These are phyloP conservation scores for Collybia mongolica DNA, from an alignment of 768 basidiomycete genomes.

Conservation along the genomic window DNA sequence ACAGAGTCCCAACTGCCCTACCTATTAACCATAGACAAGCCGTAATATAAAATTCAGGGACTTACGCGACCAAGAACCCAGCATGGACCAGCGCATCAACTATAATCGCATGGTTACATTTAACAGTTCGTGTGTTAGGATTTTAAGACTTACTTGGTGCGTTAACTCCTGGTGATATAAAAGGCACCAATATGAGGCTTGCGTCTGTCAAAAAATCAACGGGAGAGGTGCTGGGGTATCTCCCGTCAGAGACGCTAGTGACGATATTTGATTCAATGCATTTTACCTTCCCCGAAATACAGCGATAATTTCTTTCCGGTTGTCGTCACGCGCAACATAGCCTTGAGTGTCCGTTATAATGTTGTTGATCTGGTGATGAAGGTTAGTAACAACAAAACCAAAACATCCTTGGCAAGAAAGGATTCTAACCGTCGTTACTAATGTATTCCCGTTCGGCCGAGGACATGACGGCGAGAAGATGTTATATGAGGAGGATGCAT, in stretches of 20 bases:
- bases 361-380: slow-evolving; percentile 30
- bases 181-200: slow-evolving; percentile 15
- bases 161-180: slow-evolving; percentile 21
- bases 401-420: neutral
- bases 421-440: slow-evolving; percentile 13
- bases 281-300: slow-evolving; percentile 39
- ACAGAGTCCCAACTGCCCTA: slow-evolving; percentile 28
- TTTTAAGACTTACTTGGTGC: slow-evolving; percentile 16
- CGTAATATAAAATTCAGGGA: neutral
- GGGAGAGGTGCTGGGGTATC: slow-evolving; percentile 11
- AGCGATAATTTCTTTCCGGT: slow-evolving; percentile 36
- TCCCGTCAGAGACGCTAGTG: neutral
- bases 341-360: slow-evolving; percentile 39
- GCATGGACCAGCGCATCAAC: slow-evolving; percentile 27
- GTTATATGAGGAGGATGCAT: slow-evolving; percentile 29
- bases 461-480: slow-evolving; percentile 12
- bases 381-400: neutral
- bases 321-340: slow-evolving; percentile 44
- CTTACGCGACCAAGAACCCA: slow-evolving; percentile 36
- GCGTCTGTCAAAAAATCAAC: slow-evolving; percentile 20
- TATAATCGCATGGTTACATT: slow-evolving; percentile 1
- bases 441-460: slow-evolving; percentile 21
- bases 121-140: neutral
- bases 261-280: slow-evolving; percentile 2
- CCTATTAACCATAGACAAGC: neutral